These are phyloP conservation scores for Claviceps fusiformis DNA, from an alignment of 2,329 filamentous ascomycete genomes.

Conservation along the genomic window DNA sequence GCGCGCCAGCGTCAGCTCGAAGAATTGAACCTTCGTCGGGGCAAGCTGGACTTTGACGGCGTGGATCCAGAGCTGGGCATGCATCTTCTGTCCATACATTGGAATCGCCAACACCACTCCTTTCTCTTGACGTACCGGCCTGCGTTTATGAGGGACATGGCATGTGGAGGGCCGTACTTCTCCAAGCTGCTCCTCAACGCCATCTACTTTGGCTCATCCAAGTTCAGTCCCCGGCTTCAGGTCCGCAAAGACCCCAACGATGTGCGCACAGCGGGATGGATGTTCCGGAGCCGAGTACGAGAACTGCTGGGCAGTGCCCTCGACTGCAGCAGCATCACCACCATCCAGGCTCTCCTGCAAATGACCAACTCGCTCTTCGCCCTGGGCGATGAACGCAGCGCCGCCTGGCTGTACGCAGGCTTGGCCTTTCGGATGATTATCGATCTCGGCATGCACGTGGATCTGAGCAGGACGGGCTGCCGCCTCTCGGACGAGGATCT, in stretches of 20 bases:
- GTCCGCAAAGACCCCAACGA: slow-evolving; percentile 31
- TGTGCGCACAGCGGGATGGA: slow-evolving; percentile 32
- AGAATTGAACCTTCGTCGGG: slow-evolving; percentile 28
- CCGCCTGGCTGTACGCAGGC: slow-evolving; percentile 44
- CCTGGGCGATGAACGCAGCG: slow-evolving; percentile 33
- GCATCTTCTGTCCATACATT: slow-evolving; percentile 36
- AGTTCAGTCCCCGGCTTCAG: slow-evolving; percentile 31
- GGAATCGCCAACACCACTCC: slow-evolving; percentile 39
- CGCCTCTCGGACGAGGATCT: slow-evolving; percentile 30
- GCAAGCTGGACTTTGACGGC: slow-evolving; percentile 40
- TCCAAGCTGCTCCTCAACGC: slow-evolving; percentile 43
- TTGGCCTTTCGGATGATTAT: slow-evolving; percentile 42
- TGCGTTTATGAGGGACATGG: slow-evolving; percentile 39
- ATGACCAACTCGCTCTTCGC: slow-evolving; percentile 38
- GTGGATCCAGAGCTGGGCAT: slow-evolving; percentile 37
- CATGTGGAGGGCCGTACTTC: slow-evolving; percentile 39
- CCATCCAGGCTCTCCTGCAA: slow-evolving; percentile 37
- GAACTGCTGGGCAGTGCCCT: slow-evolving; percentile 31
- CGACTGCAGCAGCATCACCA: slow-evolving; percentile 37
- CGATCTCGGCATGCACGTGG: slow-evolving; percentile 39
- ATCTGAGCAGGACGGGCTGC: slow-evolving; percentile 15
- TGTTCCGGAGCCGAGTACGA: slow-evolving; percentile 30
- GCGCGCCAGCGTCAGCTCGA: slow-evolving; percentile 35
- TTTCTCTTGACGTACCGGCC: slow-evolving; percentile 37
- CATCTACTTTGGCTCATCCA: slow-evolving; percentile 32